Evolutionary conservation across 2,329 filamentous ascomycete genomes (phyloP).

Genomic region (Herpotrichia juniperi): DNA sequence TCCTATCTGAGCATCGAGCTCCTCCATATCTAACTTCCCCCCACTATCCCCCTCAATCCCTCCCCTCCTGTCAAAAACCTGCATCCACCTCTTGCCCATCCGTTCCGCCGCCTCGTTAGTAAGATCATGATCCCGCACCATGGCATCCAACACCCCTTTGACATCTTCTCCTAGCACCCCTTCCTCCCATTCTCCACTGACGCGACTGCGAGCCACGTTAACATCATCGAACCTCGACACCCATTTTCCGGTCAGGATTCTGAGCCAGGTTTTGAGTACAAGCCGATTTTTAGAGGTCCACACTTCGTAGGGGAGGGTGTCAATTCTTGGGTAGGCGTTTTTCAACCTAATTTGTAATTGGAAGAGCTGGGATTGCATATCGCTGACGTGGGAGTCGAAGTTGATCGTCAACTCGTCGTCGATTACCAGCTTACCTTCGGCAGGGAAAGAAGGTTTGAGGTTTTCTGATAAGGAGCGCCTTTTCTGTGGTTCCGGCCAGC

Average conservation of each 20-base stretch:
- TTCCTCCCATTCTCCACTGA: not conserved
- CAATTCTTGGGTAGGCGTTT: slow-evolving; percentile 29
- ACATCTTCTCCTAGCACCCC: slow-evolving; percentile 16
- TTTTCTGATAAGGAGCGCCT: slow-evolving; percentile 6
- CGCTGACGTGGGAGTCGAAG: slow-evolving; percentile 14
- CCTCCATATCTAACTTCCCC: slow-evolving; percentile 18
- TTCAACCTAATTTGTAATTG: slow-evolving; percentile 26
- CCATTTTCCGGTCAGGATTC: slow-evolving; percentile 30
- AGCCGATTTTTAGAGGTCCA: slow-evolving; percentile 25
- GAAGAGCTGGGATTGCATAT: slow-evolving; percentile 28
- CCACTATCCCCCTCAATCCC: slow-evolving; percentile 11
- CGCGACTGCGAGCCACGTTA: not conserved
- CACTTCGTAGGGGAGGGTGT: slow-evolving; percentile 31
- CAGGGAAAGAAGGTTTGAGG: slow-evolving; percentile 17
- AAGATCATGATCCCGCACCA: slow-evolving; percentile 30
- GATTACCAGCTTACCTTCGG: slow-evolving; percentile 16
- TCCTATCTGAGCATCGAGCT: slow-evolving; percentile 26
- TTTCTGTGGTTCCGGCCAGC: slow-evolving; percentile 11
- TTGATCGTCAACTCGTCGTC: slow-evolving; percentile 25
- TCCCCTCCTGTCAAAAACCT: slow-evolving; percentile 17
- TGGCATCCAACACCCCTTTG: slow-evolving; percentile 26
- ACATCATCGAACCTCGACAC: slow-evolving; percentile 25
- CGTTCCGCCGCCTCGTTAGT: slow-evolving; percentile 26
- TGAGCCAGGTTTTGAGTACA: slow-evolving; percentile 34
- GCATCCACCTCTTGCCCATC: slow-evolving; percentile 30